Evolutionary conservation across 495 filamentous ascomycete species (phyloP), one percentile per base, ranked within the genome.

Genomic region (Recurvomyces mirabilis): DNA sequence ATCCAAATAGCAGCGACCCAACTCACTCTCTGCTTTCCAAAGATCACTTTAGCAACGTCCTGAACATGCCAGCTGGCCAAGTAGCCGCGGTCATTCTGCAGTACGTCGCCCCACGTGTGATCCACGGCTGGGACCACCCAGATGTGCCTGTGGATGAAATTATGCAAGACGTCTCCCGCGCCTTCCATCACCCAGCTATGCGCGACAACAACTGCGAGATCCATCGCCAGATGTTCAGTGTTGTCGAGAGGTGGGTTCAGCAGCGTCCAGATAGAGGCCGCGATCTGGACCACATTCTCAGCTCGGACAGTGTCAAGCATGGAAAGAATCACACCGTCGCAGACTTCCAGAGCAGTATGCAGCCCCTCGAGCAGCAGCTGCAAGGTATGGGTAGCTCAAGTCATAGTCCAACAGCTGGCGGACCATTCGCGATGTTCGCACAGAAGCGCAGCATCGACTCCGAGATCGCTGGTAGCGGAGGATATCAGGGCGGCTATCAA

Each of bases 21-120:
- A 98, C 91, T 3, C 91, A 95, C 68, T 91, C 84, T 10, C 76
- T 96, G 65, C 74, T 96, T 5, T 88, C 84, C 45, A 95, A 96
- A 64, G 91, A 98, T 55, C 91, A 98, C 60, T 96, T 96, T 56
- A 82, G 82, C 50, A 94, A 96, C 63, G 69, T 88, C 23, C 70
- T 96, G 22, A 96, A 96, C 65, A 71, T 82, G 23, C 85, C 84
- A 36, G 87, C 87, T 2, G 89, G 89, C 11, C 72, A 82, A 17
- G 75, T 95, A 17, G 87, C 88, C 7, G 65, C 81, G 1, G 75
- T 73, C 0, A 81, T 94, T 39, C 63, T 96, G 4, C 71, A 84
- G 68, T 96, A 89, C 56, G 75, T 81, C 23, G 82, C 87, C 2
- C 88, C 89, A 47, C 82, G 89, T 19, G 60, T 96, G 17, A 67